Evolutionary conservation across 2,329 filamentous ascomycete species (phyloP), one percentile per base, ranked within the genome.

Genomic region (Monosporascus sp.): DNA sequence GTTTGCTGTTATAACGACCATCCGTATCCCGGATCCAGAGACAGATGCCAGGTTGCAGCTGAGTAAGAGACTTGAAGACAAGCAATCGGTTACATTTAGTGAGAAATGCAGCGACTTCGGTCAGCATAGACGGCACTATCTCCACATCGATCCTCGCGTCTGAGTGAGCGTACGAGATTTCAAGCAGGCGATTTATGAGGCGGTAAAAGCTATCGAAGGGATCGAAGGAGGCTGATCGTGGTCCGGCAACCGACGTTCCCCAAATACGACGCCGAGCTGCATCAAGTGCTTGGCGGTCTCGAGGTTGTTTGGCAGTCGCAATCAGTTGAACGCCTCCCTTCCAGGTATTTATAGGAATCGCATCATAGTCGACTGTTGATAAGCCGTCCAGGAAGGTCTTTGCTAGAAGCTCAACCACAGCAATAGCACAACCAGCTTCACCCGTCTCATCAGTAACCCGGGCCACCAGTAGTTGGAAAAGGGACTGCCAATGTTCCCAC

Each of bases 341-440:
- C 14, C 77, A 56, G 0, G 66, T 59, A 20, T 65, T 72, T 5
- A 64, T 27, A 3, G 62, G 51, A 7, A 65, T 41, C 3, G 54
- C 47, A 4, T 61, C 55, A 3, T 54, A 19, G 19, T 58, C 50
- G 34, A 65, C 56, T 22, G 58, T 54, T 26, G 63, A 49, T 1
- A 66, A 60, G 56, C 59, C 70, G 52, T 77, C 75, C 38, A 75
- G 61, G 5, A 87, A 59, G 1, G 69, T 63, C 59, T 82, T 85
- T 0, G 88, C 82, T 3, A 94, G 63, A 1, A 87, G 87, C 56
- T 95, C 90, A 40, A 92, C 75, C 1, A 91, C 77, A 24, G 82
- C 80, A 49, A 88, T 75, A 5, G 85, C 81, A 41, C 86, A 78
- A 6, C 84, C 86, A 17, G 82, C 80, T 56, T 90, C 84, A 3